Base-by-base conservation (phyloP, 1,284 basidiomycete genomes). In the Rhodotorula sp. region DNA sequence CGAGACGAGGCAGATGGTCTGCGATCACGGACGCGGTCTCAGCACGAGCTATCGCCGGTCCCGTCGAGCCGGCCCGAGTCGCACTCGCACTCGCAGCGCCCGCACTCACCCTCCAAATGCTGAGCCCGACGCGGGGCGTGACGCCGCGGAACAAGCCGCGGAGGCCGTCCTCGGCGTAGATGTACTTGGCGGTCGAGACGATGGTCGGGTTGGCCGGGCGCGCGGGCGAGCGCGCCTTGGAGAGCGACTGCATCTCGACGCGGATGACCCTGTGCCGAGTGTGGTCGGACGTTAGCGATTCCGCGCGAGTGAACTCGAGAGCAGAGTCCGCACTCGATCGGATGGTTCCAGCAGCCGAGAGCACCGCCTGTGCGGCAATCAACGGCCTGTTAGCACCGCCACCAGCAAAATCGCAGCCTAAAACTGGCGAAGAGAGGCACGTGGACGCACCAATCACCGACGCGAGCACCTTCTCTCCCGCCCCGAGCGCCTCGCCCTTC, bases 231-330 rank as follows among this genome's bases (percentile, higher is more conserved):
- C 23, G n/a, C 23, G 59, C 48, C n/a, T 82, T 97, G 49, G 91
- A 88, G 89, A 98, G 96, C 57, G 92, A 95, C 88, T 99, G 97
- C 97, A 99, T 99, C 90, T 96, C 93, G 53, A 96, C 92, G 70
- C 93, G 90, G 74, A 96, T 87, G 74, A 97, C 93, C 84, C 52
- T 25, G 52, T 98, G 97, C 55, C 95, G 96, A 48, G 12, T 5
- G 23, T 19, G 23, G 34, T 12, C 12, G n/a, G 17, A 44, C n/a
- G 13, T 16, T 23, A 42, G 50, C 13, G 65, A 7, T 1, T 13
- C 7, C 53, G 25, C 23, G 42, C 3, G 45, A 25, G 17, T 8
- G 7, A 1, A 16, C 5, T 17, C 3, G 2, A 44, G 25, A 17
- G 46, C 34, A 7, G 23, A n/a, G 46, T 10, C 2, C 23, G 50